Base-by-base conservation (phyloP, 2,329 filamentous ascomycete genomes). In the Verticillium longisporum region DNA sequence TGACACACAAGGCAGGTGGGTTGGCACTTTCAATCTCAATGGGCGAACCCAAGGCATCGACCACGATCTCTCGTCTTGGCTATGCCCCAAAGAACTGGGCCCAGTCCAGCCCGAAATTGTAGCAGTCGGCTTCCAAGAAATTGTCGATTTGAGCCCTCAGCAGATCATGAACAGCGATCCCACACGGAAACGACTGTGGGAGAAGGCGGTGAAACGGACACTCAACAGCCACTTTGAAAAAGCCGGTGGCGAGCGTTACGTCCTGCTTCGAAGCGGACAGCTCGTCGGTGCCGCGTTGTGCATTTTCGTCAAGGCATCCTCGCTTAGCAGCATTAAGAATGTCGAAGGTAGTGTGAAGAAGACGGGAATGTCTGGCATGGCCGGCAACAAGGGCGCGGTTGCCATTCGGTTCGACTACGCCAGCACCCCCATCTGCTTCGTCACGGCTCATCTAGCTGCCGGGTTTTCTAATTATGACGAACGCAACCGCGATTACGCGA, bases 141-240 rank as follows among this genome's bases (percentile, higher is more conserved):
- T 99, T 64, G 95, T 99, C n/a, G 91, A 97, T 70, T 79, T 99
- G 56, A 97, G 92, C 68, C 95, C 96, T 15, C 94, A 98, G 72
- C 95, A 99, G 70, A 98, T 99, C 70, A 97, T 99, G 92, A 97
- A 96, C 66, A 98, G 93, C 63, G 94, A 99, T 71, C 95, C 95
- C 1, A 86, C 88, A 3, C 85, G 91, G 60, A 91, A 94, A 66
- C 88, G 92, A 65, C 78, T 88, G 21, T 99, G 95, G 95, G 95
- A 99, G 72, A 78, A 82, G 59, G 88, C 90, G 4, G 92, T 98
- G 31, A 88, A 88, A 66, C 80, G 80, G 55, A 91, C 88, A 14
- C 76, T 99, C 45, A 97, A 98, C 68, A 75, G 77, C 11, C 85
- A 89, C 65, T 87, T 91, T 18, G 82, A 83, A 50, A 79, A 79